These are phyloP conservation scores for Gloeopeniophorella convolvens DNA, from an alignment of 768 basidiomycete species.

Conservation along the genomic window DNA sequence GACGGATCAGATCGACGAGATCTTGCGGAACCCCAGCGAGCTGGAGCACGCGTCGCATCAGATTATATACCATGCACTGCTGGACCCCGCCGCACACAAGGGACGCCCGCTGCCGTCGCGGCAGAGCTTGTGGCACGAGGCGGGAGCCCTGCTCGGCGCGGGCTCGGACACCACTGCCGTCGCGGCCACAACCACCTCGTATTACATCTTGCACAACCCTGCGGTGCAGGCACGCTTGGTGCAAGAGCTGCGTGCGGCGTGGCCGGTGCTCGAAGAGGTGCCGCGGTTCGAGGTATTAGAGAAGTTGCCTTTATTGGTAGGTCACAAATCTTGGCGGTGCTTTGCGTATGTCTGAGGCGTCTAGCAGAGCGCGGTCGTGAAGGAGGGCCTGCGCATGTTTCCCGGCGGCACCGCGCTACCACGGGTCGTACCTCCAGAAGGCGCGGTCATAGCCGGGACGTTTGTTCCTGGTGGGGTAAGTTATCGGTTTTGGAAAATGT, in stretches of 20 bases:
- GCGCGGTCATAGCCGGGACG: slow-evolving; percentile 9
- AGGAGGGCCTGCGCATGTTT: background rate
- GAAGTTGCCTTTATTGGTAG: background rate
- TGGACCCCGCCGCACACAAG: background rate
- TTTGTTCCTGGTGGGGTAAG: background rate
- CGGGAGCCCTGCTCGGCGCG: background rate
- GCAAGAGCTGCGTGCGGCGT: background rate
- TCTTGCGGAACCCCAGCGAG: background rate
- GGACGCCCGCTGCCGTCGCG: background rate
- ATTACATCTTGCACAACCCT: background rate
- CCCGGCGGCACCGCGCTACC: background rate
- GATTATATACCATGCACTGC: background rate
- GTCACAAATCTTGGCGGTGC: background rate
- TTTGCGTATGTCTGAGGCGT: background rate
- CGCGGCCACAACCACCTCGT: background rate
- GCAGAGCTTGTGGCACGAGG: background rate
- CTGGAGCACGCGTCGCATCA: background rate
- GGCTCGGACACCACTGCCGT: background rate
- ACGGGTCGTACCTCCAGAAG: slow-evolving; percentile 16
- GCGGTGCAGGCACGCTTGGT: background rate
- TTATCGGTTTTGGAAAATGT: background rate
- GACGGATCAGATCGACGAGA: background rate
- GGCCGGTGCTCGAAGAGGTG: background rate
- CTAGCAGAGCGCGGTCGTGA: background rate
- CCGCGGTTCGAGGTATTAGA: background rate